Base-by-base conservation (phyloP, 2,329 filamentous ascomycete species). In the Capronia coronata region DNA sequence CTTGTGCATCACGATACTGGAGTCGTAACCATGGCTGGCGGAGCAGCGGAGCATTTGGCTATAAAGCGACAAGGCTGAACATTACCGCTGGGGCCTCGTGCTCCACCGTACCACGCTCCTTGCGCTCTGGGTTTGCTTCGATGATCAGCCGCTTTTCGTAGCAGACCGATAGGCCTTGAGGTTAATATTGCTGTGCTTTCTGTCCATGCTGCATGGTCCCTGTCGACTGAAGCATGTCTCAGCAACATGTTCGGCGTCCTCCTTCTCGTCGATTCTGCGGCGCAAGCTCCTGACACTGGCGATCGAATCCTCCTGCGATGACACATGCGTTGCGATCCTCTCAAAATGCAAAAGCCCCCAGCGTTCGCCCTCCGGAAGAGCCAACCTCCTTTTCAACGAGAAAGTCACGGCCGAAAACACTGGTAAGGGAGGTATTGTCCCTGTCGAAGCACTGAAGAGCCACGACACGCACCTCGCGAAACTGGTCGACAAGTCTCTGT, bases 301-400 rank as follows among this genome's bases (percentile, higher is more conserved):
- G 14, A 72, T 73, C 54, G 71, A 73, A 61, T 68, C 70, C 43
- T 73, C 71, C 45, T 73, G 91, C 75, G 91, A 97, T 69, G 91
- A 97, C 71, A 95, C 90, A 1, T 90, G 86, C 50, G 89, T 96
- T 16, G 85, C 91, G 23, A 69, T 97, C 41, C 75, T 96, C 32
- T 79, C 86, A 46, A 83, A 81, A 59, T 61, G 67, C 23, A 55
- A 57, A 43, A 23, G 18, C 19, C 23, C 16, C 2, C 16, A 39
- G 22, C 27, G 18, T 22, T 32, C 35, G n/a, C 9, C 29, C 18
- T 34, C 21, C 14, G 25, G 16, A 13, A 48, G 66, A 40, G 80
- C 84, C 8, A 72, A 69, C 4, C 75, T 94, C 2, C 80, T 85
- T 59, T 94, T 88, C 71, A 83, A 95, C 65, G 75, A 84, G 61